These are phyloP conservation scores for Sporothrix schenckii DNA, from an alignment of 2,329 filamentous ascomycete genomes.

Conservation along the genomic window DNA sequence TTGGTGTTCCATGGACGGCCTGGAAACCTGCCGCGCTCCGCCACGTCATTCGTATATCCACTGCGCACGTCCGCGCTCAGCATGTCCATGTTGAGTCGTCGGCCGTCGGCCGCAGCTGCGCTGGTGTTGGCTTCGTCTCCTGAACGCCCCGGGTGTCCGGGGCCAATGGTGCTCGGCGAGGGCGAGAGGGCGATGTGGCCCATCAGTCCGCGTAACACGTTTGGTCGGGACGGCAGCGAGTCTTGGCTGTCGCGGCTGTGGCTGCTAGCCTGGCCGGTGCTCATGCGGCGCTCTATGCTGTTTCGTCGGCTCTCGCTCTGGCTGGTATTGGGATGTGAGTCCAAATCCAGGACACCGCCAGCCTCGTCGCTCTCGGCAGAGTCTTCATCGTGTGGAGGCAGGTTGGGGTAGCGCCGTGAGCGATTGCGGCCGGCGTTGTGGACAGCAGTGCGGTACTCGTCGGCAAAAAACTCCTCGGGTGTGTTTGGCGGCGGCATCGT, in stretches of 20 bases:
- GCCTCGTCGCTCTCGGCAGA: conserved; percentile 27
- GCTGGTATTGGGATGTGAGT: conserved; percentile 12
- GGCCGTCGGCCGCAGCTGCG: too few relatives aligned
- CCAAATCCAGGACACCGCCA: background rate
- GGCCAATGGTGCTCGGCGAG: conserved; percentile 3
- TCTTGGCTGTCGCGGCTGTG: background rate
- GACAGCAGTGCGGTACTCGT: conserved; percentile 31
- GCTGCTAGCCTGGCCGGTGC: background rate
- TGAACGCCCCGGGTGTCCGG: background rate
- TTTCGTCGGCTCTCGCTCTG: conserved; percentile 20
- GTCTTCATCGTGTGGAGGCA: conserved; percentile 30
- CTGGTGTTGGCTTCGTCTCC: too few relatives aligned
- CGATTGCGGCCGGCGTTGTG: conserved; percentile 13
- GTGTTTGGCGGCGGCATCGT: conserved; percentile 40
- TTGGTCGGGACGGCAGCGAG: background rate
- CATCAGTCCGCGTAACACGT: background rate
- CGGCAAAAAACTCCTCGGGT: conserved; percentile 36
- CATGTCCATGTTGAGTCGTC: background rate
- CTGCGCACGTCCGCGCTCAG: background rate
- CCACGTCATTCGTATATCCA: background rate
- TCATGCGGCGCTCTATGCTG: conserved; percentile 15
- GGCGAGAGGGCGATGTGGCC: background rate
- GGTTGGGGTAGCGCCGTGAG: conserved; percentile 22
- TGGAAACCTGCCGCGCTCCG: background rate
- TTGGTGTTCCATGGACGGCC: background rate